These are phyloP conservation scores for Capsicum chinense DNA, from an alignment of 257 asterid genomes.

Conservation along the genomic window DNA sequence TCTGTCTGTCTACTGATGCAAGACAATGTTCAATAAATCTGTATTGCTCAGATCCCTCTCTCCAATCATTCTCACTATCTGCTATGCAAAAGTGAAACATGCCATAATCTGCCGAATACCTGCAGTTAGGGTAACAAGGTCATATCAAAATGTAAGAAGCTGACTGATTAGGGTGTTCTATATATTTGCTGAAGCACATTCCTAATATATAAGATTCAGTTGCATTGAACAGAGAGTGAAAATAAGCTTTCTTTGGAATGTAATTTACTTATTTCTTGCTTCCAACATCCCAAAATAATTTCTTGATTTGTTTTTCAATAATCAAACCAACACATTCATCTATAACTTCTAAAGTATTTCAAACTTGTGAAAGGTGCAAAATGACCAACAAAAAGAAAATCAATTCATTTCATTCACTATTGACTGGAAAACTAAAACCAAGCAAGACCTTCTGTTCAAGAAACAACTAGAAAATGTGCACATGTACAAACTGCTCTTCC, in stretches of 20 bases:
- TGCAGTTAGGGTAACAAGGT: constrained; percentile 3
- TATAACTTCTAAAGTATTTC: neutral
- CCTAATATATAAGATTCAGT: neutral
- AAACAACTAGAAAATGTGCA: constrained; percentile 3
- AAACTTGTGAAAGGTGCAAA: neutral
- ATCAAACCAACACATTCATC: neutral
- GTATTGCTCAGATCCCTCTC: constrained; percentile 51
- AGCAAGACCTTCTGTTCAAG: neutral
- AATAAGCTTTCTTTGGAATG: neutral
- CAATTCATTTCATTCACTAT: neutral
- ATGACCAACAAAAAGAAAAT: neutral
- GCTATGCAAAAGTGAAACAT: constrained; percentile 53
- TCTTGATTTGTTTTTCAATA: neutral
- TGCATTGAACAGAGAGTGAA: neutral
- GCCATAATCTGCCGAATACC: constrained; percentile 53
- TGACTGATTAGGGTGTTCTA: neutral
- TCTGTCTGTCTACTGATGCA: constrained; percentile 47
- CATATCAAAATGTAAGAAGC: too few species aligned
- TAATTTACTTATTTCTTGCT: neutral
- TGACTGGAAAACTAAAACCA: constrained; percentile 21
- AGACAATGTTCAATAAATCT: constrained; percentile 45
- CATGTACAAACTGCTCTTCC: constrained; percentile 1
- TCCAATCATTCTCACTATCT: constrained; percentile 54
- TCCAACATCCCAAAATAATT: constrained; percentile 12
- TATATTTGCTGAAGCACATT: constrained; percentile 16